These are phyloP conservation scores for Biscogniauxia mediterranea DNA, from an alignment of 2,329 filamentous ascomycete species.

Conservation along the genomic window DNA sequence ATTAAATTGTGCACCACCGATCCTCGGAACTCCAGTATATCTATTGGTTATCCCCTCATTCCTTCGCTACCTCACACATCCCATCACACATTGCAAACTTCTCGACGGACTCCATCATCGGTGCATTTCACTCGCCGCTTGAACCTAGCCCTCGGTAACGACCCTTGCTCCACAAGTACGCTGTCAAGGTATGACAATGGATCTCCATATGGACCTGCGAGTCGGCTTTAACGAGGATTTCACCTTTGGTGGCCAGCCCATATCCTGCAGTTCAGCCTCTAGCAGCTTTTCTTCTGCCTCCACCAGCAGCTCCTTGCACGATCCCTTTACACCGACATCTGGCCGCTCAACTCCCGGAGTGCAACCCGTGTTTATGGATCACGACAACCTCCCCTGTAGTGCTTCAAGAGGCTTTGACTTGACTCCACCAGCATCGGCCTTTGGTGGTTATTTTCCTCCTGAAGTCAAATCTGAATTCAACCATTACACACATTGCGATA, in stretches of 20 bases:
- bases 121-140: slow-evolving; percentile 11
- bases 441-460: slow-evolving; percentile 29
- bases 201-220: slow-evolving; percentile 36
- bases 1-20: slow-evolving; percentile 16
- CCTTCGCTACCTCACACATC: slow-evolving; percentile 16
- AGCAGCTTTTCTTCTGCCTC: slow-evolving; percentile 33
- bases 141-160: slow-evolving; percentile 13
- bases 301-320: slow-evolving; percentile 23
- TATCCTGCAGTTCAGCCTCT: slow-evolving; percentile 25
- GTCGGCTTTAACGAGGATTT: slow-evolving; percentile 27
- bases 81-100: slow-evolving; percentile 14
- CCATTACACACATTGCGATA: slow-evolving; percentile 18
- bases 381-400: slow-evolving; percentile 25
- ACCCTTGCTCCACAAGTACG: slow-evolving; percentile 8
- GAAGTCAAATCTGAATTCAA: slow-evolving; percentile 23
- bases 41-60: slow-evolving; percentile 31
- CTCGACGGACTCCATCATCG: slow-evolving; percentile 11
- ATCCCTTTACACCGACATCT: slow-evolving; percentile 34
- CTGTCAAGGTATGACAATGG: slow-evolving; percentile 21
- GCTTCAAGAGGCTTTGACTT: slow-evolving; percentile 29
- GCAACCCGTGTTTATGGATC: slow-evolving; percentile 23
- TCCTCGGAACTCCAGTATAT: slow-evolving; percentile 27
- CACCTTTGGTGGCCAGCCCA: slow-evolving; percentile 20
- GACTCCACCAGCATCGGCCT: slow-evolving; percentile 33
- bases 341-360: slow-evolving; percentile 33